Base-by-base conservation (phyloP, 495 filamentous ascomycete genomes). In the Neurospora sp. region DNA sequence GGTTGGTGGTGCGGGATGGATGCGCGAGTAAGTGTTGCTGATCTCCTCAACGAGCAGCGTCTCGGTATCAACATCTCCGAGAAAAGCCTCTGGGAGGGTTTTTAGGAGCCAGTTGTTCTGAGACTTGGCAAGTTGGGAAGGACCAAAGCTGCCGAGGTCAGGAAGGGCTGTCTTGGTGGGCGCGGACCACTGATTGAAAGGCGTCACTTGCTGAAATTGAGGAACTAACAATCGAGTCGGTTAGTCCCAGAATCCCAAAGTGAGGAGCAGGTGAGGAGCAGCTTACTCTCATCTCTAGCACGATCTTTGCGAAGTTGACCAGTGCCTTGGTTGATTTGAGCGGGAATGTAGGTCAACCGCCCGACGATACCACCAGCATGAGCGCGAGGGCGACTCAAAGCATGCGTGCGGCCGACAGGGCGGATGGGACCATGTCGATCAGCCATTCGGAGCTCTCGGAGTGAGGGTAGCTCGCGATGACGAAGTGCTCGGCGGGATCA, bases 61-160 rank as follows among this genome's bases (percentile, higher is more conserved):
- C 41, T 79, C 72, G 39, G 82, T 72, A 35, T 44, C 76, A 18
- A 77, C 71, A 31, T 82, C 80, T 5, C 72, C 78, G 39, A 85
- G 39, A 44, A 76, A 78, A 16, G 83, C 83, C 69, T 85, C 82
- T 4, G 84, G 84, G 41, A 82, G 72, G 10, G 74, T 42, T 39
- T 80, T 81, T 4, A 81, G 39, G 18, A 85, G 78, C 81, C 80
- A 84, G 69, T 75, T 80, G n/a, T 78, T 77, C 70, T 84, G 82
- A 6, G 75, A 71, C 44, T 74, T 78, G 40, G 62, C 72, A 37
- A 73, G 38, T 39, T 80, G 44, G 54, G 71, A 76, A 8, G 76
- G 71, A 0, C 46, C 9, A 18, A 73, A 72, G 39, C 72, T 75
- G 59, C 74, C 40, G 10, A 73, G 74, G 69, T 76, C 73, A 39